A percentile compares a stretch with the other conserved stretches of the same genome.
These are phyloP conservation scores for Metarhizium sp. DNA, from an alignment of 2,329 filamentous ascomycete genomes.

Conservation along the genomic window DNA sequence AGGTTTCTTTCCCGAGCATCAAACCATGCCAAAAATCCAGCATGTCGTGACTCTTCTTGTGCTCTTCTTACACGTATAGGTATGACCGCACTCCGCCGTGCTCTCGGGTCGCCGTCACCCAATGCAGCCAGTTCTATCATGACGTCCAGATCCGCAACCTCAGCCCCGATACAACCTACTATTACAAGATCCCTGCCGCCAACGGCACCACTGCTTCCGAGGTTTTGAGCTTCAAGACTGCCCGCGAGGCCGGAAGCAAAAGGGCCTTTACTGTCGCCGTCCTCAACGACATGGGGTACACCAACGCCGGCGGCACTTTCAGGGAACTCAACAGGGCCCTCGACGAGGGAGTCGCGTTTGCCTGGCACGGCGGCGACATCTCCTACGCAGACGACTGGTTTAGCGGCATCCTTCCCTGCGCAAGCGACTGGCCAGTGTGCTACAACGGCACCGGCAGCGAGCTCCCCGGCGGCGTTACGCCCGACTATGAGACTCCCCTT, in stretches of 20 bases:
- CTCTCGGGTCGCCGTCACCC: constrained; percentile 31
- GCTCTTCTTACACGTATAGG: constrained; percentile 13
- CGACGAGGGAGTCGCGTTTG: constrained; percentile 36
- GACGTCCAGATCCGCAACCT: constrained; percentile 34
- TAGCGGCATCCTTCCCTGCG: constrained; percentile 39
- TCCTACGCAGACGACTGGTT: constrained; percentile 43
- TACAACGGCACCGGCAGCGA: constrained; percentile 36
- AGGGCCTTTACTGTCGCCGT: constrained; percentile 34
- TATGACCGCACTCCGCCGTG: constrained; percentile 41
- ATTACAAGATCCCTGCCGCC: constrained; percentile 36
- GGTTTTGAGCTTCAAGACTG: constrained; percentile 35
- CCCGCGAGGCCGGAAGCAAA: constrained; percentile 16
- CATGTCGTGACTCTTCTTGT: too few relatives aligned
- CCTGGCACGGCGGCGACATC: constrained; percentile 44
- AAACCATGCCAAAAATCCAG: too few relatives aligned
- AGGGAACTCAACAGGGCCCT: constrained; percentile 29
- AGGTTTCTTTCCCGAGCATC: background rate
- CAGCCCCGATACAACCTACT: constrained; percentile 35
- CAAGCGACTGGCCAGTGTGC: constrained; percentile 37
- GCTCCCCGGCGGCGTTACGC: constrained; percentile 28
- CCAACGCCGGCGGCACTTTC: constrained; percentile 38
- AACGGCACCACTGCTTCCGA: constrained; percentile 40
- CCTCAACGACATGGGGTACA: constrained; percentile 42
- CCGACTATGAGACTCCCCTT: constrained; percentile 33
- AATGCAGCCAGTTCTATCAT: constrained; percentile 43